These are phyloP conservation scores for Achlya hypogyna DNA, from an alignment of 352 stramenopile genomes.

Conservation along the genomic window DNA sequence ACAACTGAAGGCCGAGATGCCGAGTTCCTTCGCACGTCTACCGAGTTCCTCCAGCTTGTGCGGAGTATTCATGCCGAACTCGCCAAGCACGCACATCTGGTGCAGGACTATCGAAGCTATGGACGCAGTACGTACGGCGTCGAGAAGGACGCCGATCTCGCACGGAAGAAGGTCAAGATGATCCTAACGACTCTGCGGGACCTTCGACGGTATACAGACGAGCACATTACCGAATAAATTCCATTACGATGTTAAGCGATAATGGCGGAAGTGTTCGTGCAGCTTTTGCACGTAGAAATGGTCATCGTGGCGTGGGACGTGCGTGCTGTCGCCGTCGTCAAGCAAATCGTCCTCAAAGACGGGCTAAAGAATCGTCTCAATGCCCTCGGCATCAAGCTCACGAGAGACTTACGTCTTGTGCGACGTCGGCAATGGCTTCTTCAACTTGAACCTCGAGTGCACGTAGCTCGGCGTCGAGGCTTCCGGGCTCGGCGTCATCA, in stretches of 20 bases:
- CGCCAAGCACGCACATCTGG: slow-evolving; percentile 72
- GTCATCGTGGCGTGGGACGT: slow-evolving; percentile 14
- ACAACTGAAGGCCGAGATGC: slow-evolving; percentile 53
- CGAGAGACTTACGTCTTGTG: slow-evolving; percentile 3
- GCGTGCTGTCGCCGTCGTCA: slow-evolving; percentile 25
- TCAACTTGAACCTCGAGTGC: slow-evolving; percentile 12
- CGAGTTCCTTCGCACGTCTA: slow-evolving; percentile 64
- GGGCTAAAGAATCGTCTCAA: slow-evolving; percentile 1
- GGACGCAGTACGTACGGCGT: slow-evolving; percentile 74
- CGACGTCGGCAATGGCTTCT: not conserved
- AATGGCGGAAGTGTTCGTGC: slow-evolving; percentile 41
- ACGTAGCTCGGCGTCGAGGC: not conserved
- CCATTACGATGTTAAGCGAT: slow-evolving; percentile 11
- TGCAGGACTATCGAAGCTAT: slow-evolving; percentile 78
- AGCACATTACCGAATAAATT: slow-evolving; percentile 40
- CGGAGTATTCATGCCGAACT: slow-evolving; percentile 78
- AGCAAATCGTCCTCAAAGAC: slow-evolving; percentile 34
- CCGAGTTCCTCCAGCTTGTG: slow-evolving; percentile 80
- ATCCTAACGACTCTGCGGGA: slow-evolving; percentile 67
- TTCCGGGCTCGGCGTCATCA: not conserved
- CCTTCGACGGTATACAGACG: slow-evolving; percentile 68
- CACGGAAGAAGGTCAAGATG: slow-evolving; percentile 67
- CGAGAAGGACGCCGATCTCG: slow-evolving; percentile 71
- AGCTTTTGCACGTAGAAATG: slow-evolving; percentile 32
- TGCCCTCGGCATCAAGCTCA: not conserved